These are phyloP conservation scores for Aquanectria penicillioides DNA, from an alignment of 2,329 filamentous ascomycete species.

Conservation along the genomic window DNA sequence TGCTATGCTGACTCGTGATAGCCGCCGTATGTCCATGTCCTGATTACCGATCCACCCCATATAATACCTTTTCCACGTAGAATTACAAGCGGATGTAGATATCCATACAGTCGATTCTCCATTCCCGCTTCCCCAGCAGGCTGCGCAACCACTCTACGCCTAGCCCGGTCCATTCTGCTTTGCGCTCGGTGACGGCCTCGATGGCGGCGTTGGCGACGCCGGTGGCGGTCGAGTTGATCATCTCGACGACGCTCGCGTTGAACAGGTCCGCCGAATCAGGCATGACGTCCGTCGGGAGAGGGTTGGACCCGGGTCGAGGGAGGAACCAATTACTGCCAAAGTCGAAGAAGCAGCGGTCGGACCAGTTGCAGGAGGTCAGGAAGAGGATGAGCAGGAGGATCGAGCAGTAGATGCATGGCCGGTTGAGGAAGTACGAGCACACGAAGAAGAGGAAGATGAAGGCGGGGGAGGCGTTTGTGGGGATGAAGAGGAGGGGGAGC, in stretches of 20 bases:
- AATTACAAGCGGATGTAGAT: constrained; percentile 78
- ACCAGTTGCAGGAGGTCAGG: constrained; percentile 90
- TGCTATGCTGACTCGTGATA: constrained; percentile 12
- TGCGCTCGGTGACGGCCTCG: constrained; percentile 66
- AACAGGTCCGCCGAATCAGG: constrained; percentile 47
- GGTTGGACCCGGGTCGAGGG: constrained; percentile 64
- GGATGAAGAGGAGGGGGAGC: constrained; percentile 89
- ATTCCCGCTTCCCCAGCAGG: constrained; percentile 83
- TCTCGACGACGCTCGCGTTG: constrained; percentile 62
- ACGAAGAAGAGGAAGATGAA: constrained; percentile 91
- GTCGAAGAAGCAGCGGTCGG: constrained; percentile 92
- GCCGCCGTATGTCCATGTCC: constrained; percentile 7
- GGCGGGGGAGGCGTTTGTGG: constrained; percentile 83
- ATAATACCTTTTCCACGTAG: background rate
- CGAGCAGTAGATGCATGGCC: constrained; percentile 97
- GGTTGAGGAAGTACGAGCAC: constrained; percentile 95
- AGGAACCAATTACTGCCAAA: constrained; percentile 93
- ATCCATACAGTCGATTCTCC: constrained; percentile 91
- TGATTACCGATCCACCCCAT: background rate
- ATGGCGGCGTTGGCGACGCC: constrained; percentile 74
- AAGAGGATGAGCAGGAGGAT: constrained; percentile 95
- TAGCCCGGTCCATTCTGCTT: constrained; percentile 77
- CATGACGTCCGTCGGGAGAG: constrained; percentile 34
- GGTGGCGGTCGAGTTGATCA: constrained; percentile 75
- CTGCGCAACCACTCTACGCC: constrained; percentile 89